These are phyloP conservation scores for Biscogniauxia mediterranea DNA, from an alignment of 2,329 filamentous ascomycete species.

Conservation along the genomic window DNA sequence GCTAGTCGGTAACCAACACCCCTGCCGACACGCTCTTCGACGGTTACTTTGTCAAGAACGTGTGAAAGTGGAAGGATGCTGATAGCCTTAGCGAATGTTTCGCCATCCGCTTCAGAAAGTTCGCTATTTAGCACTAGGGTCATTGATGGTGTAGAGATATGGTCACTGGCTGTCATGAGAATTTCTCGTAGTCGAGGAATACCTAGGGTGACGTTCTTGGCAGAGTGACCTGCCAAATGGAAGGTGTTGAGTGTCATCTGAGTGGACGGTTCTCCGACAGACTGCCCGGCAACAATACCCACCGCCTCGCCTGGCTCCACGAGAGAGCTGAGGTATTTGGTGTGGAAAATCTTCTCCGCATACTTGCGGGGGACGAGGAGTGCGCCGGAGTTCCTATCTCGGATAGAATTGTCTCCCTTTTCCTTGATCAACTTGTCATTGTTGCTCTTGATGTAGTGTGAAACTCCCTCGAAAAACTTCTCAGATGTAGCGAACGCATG, in stretches of 20 bases:
- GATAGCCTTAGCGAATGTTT: conserved; percentile 87
- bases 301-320: conserved; percentile 96
- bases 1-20: conserved; percentile 68
- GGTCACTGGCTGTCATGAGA: conserved; percentile 90
- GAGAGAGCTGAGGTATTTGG: conserved; percentile 89
- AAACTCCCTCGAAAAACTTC: conserved; percentile 71
- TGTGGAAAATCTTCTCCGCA: conserved; percentile 80
- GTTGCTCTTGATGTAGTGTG: conserved; percentile 77
- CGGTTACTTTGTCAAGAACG: conserved; percentile 75
- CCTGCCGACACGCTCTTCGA: conserved; percentile 75
- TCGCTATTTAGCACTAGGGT: conserved; percentile 76
- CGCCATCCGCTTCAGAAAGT: conserved; percentile 64
- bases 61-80: conserved; percentile 81
- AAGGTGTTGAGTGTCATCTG: conserved; percentile 99
- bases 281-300: conserved; percentile 94
- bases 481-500: conserved; percentile 87
- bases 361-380: conserved; percentile 54
- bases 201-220: conserved; percentile 98
- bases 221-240: conserved; percentile 96
- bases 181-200: conserved; percentile 97
- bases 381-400: conserved; percentile 23
- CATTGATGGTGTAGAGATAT: conserved; percentile 90
- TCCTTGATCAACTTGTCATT: conserved; percentile 57
- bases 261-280: conserved; percentile 93
- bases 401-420: conserved; percentile 40